Evolutionary conservation across 805 yeast genomes (phyloP).

Genomic region (Hanseniaspora taiwanica): DNA sequence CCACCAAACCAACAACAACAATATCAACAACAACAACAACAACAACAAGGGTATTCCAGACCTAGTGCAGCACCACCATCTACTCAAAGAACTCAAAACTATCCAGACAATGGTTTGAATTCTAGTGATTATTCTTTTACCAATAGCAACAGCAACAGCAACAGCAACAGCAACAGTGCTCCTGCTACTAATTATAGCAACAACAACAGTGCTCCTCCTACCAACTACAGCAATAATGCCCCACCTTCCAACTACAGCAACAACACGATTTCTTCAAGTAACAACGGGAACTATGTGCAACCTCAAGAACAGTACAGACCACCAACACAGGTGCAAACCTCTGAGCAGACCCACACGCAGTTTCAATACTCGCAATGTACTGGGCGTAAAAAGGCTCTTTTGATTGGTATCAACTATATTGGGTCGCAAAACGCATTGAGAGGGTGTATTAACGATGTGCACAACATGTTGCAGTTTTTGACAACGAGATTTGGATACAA

Average conservation of each 20-base stretch:
- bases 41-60: constrained; percentile 9
- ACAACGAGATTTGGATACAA: constrained; percentile 32
- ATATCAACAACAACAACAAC: constrained; percentile 6
- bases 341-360: constrained; percentile 14
- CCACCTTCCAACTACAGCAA: background rate
- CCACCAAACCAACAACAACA: constrained; percentile 7
- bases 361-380: constrained; percentile 56
- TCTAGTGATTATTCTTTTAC: constrained; percentile 12
- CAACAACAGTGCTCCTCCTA: background rate
- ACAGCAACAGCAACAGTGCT: constrained; percentile 2
- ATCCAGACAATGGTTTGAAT: constrained; percentile 6
- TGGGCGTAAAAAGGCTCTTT: constrained; percentile 61
- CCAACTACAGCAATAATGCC: background rate
- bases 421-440: constrained; percentile 47
- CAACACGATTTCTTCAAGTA: constrained; percentile 8
- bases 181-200: too few species aligned
- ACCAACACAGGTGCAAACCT: constrained; percentile 14
- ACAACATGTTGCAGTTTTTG: constrained; percentile 36
- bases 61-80: constrained; percentile 11
- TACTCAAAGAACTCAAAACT: constrained; percentile 5
- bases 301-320: constrained; percentile 11
- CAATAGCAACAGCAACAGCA: constrained; percentile 9
- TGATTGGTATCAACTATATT: constrained; percentile 68
- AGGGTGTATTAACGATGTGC: constrained; percentile 75
- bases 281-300: constrained; percentile 8